These are phyloP conservation scores for Xylaria curta DNA, from an alignment of 495 filamentous ascomycete species.

Conservation along the genomic window DNA sequence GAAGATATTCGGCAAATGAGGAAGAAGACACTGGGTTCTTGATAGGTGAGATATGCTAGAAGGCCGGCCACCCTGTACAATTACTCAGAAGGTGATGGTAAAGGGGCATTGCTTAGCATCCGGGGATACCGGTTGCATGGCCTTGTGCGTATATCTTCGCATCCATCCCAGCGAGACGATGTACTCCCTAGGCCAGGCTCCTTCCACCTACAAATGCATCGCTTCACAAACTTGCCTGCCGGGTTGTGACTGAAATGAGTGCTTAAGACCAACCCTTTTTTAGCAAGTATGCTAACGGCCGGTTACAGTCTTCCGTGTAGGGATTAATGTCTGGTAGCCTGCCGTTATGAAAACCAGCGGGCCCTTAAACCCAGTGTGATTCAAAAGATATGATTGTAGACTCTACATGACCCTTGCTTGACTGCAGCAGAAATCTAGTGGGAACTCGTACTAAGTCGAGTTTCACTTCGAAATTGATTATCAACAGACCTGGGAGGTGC, in stretches of 20 bases:
- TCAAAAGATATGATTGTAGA: background rate
- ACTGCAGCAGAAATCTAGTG: background rate
- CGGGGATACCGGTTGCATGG: background rate
- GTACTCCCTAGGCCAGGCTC: background rate
- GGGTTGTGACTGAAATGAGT: background rate
- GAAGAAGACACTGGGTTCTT: background rate
- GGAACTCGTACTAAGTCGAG: background rate
- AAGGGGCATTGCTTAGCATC: conserved; percentile 2
- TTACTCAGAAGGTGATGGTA: background rate
- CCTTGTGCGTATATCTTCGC: background rate
- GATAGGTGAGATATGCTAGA: background rate
- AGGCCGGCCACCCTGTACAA: background rate
- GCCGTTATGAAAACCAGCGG: background rate
- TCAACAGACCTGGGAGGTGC: background rate
- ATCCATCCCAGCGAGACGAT: background rate
- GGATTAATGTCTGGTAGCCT: background rate
- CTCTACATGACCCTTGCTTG: background rate
- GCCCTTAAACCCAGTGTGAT: background rate
- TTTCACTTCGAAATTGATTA: background rate
- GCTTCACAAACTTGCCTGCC: conserved; percentile 4
- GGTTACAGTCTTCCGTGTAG: conserved; percentile 6
- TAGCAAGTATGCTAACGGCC: conserved; percentile 11
- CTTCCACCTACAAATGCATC: background rate
- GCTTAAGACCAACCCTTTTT: background rate
- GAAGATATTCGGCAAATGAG: background rate